These are phyloP conservation scores for Cajanus cajan DNA, from an alignment of 306 rosid species.

Conservation along the genomic window DNA sequence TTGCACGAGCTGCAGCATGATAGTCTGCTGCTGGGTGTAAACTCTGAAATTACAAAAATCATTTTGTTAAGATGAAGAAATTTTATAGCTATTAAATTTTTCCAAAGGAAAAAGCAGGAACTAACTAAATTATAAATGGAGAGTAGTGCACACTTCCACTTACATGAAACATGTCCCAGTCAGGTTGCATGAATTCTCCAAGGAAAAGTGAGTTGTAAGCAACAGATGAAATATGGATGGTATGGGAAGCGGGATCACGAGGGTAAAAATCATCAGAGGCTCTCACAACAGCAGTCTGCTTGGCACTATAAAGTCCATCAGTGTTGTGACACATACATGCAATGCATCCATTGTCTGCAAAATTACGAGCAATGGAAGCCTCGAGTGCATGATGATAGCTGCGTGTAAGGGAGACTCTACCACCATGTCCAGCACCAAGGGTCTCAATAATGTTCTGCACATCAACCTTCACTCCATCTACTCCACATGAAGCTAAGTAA, in stretches of 20 bases:
- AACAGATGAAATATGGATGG: conserved; percentile 92
- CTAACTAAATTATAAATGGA: background rate
- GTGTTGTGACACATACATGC: conserved; percentile 99
- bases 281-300: conserved; percentile 89
- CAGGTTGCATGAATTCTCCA: conserved; percentile 98
- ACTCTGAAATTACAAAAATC: conserved; percentile 49
- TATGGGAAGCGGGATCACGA: conserved; percentile 91
- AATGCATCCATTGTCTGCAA: conserved; percentile 89
- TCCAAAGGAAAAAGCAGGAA: background rate
- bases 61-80: conserved; percentile 11
- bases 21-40: conserved; percentile 92
- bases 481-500: conserved; percentile 91
- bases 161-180: conserved; percentile 99
- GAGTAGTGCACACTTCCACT: conserved; percentile 29
- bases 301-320: conserved; percentile 79
- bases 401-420: conserved; percentile 86
- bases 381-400: conserved; percentile 87
- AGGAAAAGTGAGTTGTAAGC: conserved; percentile 94
- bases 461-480: conserved; percentile 97
- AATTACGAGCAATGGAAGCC: conserved; percentile 80
- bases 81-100: background rate
- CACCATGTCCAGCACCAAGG: conserved; percentile 92
- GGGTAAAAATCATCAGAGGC: conserved; percentile 97
- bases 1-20: conserved; percentile 94
- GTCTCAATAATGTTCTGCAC: conserved; percentile 97